Conservation (phyloP, 345 rosid genomes). For the Citrus glauca region DNA sequence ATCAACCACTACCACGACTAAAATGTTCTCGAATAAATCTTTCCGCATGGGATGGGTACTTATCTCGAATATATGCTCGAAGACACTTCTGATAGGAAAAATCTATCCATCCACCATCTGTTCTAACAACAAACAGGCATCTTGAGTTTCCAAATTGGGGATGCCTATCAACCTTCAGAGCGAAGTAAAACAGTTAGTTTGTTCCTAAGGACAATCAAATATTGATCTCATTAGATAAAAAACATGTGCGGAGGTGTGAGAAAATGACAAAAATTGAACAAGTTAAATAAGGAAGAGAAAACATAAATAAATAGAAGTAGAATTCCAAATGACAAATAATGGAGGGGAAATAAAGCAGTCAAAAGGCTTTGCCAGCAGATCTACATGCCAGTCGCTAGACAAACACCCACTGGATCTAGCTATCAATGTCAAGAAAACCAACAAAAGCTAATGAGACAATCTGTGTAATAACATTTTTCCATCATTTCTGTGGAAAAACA, state of each 20-base stretch:
- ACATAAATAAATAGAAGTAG: not conserved
- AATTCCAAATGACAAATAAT: not conserved
- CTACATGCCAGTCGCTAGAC: constrained; percentile 2
- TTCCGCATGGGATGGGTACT: constrained; percentile 71
- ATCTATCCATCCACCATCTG: constrained; percentile 93
- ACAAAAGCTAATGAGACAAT: not conserved
- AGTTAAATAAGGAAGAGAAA: not conserved
- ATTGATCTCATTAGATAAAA: not conserved
- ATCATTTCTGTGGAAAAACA: not conserved
- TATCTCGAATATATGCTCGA: constrained; percentile 64
- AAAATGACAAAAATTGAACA: not conserved
- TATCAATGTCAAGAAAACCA: constrained; percentile 1
- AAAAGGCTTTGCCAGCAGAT: constrained; percentile 2
- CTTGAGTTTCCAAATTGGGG: constrained; percentile 74
- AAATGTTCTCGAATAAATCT: constrained; percentile 74
- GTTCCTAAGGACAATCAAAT: constrained; percentile 6
- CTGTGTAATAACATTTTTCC: not conserved
- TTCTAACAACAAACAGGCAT: constrained; percentile 89
- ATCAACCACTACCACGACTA: constrained; percentile 55
- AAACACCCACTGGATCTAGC: constrained; percentile 4
- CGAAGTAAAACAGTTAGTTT: constrained; percentile 15
- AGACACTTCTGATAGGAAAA: constrained; percentile 94
- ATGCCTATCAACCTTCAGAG: constrained; percentile 79
- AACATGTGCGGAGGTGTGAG: not conserved
- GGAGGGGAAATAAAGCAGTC: not conserved